Evolutionary conservation across 176 grass and related monocot genomes (phyloP).

Genomic region (Eremochloa ophiuroides): DNA sequence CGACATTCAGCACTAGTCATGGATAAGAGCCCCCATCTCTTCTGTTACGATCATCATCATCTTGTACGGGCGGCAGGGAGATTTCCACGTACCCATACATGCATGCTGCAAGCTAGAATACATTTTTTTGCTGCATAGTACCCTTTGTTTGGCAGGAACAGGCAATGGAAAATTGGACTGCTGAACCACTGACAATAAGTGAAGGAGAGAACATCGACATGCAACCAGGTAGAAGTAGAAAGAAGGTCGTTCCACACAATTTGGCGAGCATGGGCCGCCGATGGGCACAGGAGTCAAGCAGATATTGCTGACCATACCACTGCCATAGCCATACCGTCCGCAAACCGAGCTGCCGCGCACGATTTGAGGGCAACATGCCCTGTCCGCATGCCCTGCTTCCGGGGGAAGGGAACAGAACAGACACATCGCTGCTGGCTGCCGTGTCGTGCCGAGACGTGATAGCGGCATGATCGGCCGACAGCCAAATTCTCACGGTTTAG

Average conservation of each 20-base stretch:
- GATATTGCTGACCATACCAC: constrained; percentile 9
- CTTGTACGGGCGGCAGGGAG: not conserved
- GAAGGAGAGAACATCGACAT: not conserved
- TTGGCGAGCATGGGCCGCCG: not conserved
- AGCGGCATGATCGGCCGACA: constrained; percentile 12
- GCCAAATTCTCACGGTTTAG: not conserved
- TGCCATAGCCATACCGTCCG: not conserved
- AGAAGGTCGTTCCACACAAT: not conserved
- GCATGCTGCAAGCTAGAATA: not conserved
- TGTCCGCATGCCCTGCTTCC: constrained; percentile 15
- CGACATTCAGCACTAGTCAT: not conserved
- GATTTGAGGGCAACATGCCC: constrained; percentile 2
- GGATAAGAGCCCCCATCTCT: constrained; percentile 1
- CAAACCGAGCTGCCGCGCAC: not conserved
- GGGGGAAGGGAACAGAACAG: constrained; percentile 15
- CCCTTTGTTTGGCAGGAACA: not conserved
- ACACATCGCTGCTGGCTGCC: not conserved
- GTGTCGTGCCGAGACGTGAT: not conserved
- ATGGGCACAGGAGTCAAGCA: constrained; percentile 4
- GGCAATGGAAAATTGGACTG: not conserved
- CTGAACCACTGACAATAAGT: not conserved
- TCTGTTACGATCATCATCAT: not conserved
- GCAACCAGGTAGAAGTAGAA: not conserved
- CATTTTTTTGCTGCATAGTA: not conserved
- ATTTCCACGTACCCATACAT: constrained; percentile 8